Percentiles rank a stretch among this genome's conserved stretches.
Evolutionary conservation across 2,329 filamentous ascomycete species (phyloP).

Genomic region (Phialophora expanda): DNA sequence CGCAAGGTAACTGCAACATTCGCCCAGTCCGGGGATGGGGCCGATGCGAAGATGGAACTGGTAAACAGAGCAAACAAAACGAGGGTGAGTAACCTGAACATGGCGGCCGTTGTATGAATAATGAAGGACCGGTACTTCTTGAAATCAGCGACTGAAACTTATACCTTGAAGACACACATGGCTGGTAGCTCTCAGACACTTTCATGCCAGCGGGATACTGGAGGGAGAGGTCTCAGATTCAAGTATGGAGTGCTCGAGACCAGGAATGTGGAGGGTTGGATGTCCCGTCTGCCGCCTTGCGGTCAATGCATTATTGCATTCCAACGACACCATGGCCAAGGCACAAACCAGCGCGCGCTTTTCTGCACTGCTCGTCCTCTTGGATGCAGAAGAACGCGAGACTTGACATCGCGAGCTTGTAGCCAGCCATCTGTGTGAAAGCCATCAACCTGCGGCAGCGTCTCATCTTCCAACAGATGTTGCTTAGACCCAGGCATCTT

Average conservation of each 20-base stretch:
- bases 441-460: background rate
- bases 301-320: conserved; percentile 18
- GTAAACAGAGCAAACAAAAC: conserved; percentile 16
- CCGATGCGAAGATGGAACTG: conserved; percentile 12
- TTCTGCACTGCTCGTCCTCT: background rate
- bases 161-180: conserved; percentile 26
- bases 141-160: conserved; percentile 23
- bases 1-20: conserved; percentile 15
- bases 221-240: conserved; percentile 8
- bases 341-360: background rate
- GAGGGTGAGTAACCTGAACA: conserved; percentile 5
- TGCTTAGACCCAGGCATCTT: background rate
- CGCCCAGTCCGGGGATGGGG: conserved; percentile 15
- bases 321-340: conserved; percentile 6
- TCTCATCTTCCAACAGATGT: background rate
- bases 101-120: conserved; percentile 2
- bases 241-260: conserved; percentile 7
- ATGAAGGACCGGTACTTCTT: background rate
- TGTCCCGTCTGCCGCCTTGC: background rate
- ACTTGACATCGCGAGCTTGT: background rate
- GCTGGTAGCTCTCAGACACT: conserved; percentile 24
- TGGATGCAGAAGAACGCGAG: background rate
- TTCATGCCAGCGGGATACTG: conserved; percentile 20
- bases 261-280: conserved; percentile 15
- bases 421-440: background rate